These are phyloP conservation scores for Kockiozyma suomiensis DNA, from an alignment of 805 yeast species.

Conservation along the genomic window DNA sequence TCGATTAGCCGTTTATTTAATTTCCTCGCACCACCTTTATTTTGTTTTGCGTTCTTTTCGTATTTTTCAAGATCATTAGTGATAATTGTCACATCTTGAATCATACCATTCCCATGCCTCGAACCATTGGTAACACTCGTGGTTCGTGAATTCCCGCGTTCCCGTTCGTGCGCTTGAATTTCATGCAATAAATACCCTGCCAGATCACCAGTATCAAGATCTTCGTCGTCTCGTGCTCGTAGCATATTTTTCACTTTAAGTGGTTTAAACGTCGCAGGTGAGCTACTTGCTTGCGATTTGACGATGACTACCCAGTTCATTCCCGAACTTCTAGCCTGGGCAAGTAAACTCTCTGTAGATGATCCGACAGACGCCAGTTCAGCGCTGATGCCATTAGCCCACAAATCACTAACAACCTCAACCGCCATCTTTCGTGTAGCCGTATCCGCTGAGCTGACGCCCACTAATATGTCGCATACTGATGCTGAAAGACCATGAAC, in stretches of 20 bases:
- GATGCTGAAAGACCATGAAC: slow-evolving; percentile 24
- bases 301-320: slow-evolving; percentile 76
- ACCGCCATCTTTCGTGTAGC: slow-evolving; percentile 63
- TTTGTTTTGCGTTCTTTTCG: slow-evolving; percentile 71
- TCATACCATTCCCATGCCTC: slow-evolving; percentile 1
- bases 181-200: slow-evolving; percentile 49
- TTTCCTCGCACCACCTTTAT: slow-evolving; percentile 67
- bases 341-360: slow-evolving; percentile 64
- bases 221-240: slow-evolving; percentile 63
- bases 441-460: slow-evolving; percentile 65
- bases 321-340: slow-evolving; percentile 65
- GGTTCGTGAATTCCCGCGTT: background rate
- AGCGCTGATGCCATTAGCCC: slow-evolving; percentile 79
- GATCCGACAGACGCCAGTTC: slow-evolving; percentile 53
- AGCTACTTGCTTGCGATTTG: slow-evolving; percentile 52
- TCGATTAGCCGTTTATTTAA: slow-evolving; percentile 39
- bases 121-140: background rate
- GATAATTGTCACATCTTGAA: slow-evolving; percentile 64
- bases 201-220: slow-evolving; percentile 71
- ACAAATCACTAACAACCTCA: slow-evolving; percentile 62
- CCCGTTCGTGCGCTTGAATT: slow-evolving; percentile 35
- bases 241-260: slow-evolving; percentile 68
- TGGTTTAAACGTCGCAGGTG: slow-evolving; percentile 65
- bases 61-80: slow-evolving; percentile 70
- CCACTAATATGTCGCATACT: slow-evolving; percentile 48